Conservation (phyloP, 345 rosid genomes). For the Clausena lansium region DNA sequence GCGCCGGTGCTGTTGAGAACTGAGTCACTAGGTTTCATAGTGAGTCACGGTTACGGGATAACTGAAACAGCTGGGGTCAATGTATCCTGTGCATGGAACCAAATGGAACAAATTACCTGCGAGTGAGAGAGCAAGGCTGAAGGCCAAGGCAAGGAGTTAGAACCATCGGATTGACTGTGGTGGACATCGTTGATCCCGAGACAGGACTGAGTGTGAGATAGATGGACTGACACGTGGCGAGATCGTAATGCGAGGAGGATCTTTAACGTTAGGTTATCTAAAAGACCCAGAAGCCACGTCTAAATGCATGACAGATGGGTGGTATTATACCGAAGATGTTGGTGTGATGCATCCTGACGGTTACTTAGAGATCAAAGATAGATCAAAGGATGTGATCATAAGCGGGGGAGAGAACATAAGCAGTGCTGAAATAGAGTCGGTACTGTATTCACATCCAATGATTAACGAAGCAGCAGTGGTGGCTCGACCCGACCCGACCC, state of each 20-base stretch:
- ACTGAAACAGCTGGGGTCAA: constrained; percentile 33
- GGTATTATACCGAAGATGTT: constrained; percentile 33
- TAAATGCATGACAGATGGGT: constrained; percentile 22
- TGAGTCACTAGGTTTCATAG: constrained; percentile 25
- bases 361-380: constrained; percentile 32
- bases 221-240: constrained; percentile 35
- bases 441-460: constrained; percentile 29
- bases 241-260: constrained; percentile 27
- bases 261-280: constrained; percentile 33
- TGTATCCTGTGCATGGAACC: constrained; percentile 32
- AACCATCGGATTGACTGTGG: constrained; percentile 24
- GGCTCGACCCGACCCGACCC: constrained; percentile 25
- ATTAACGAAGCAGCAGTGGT: constrained; percentile 35
- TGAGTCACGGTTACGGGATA: constrained; percentile 32
- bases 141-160: constrained; percentile 30
- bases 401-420: constrained; percentile 38
- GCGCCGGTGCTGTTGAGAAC: no score
- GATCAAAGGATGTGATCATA: constrained; percentile 32
- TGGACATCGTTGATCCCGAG: constrained; percentile 22
- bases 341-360: constrained; percentile 35
- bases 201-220: constrained; percentile 24
- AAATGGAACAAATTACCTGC: constrained; percentile 27
- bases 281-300: constrained; percentile 27
- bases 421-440: constrained; percentile 26
- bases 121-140: constrained; percentile 14